These are phyloP conservation scores for Coemansia sp. DNA, from an alignment of 192 early-diverging fungal species.

Conservation along the genomic window DNA sequence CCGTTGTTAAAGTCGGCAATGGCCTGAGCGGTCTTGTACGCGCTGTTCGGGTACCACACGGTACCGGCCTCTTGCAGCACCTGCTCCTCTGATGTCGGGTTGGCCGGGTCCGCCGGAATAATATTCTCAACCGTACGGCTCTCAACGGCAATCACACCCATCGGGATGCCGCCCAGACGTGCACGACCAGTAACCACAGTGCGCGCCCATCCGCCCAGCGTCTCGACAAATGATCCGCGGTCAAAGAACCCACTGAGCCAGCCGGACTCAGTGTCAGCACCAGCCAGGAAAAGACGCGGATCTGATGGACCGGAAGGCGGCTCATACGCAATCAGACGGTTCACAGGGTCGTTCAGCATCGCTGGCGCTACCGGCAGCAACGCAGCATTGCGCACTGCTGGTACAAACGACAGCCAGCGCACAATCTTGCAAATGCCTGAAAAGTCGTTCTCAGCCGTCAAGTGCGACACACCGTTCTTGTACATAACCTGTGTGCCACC, in stretches of 20 bases:
- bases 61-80: slow-evolving; percentile 88
- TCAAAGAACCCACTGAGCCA: slow-evolving; percentile 97
- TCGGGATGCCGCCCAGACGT: slow-evolving; percentile 93
- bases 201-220: slow-evolving; percentile 93
- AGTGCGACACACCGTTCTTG: slow-evolving; percentile 97
- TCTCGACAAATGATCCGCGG: slow-evolving; percentile 93
- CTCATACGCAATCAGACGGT: slow-evolving; percentile 79
- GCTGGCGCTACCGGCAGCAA: slow-evolving; percentile 60
- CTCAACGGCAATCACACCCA: slow-evolving; percentile 97
- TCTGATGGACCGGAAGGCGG: slow-evolving; percentile 87
- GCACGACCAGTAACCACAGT: slow-evolving; percentile 95
- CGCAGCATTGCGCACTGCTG: slow-evolving; percentile 67
- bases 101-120: slow-evolving; percentile 92
- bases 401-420: slow-evolving; percentile 93
- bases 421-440: slow-evolving; percentile 89
- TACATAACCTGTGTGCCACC: slow-evolving; percentile 99
- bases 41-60: slow-evolving; percentile 98
- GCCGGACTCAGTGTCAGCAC: slow-evolving; percentile 62
- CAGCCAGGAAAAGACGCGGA: slow-evolving; percentile 86
- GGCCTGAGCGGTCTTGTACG: slow-evolving; percentile 99
- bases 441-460: slow-evolving; percentile 94
- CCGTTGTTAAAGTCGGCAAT: slow-evolving; percentile 99
- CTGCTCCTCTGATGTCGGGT: slow-evolving; percentile 85
- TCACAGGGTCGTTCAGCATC: slow-evolving; percentile 66
- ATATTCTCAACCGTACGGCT: slow-evolving; percentile 89